Conservation (phyloP, 768 basidiomycete species). For the Tricholoma sp. region DNA sequence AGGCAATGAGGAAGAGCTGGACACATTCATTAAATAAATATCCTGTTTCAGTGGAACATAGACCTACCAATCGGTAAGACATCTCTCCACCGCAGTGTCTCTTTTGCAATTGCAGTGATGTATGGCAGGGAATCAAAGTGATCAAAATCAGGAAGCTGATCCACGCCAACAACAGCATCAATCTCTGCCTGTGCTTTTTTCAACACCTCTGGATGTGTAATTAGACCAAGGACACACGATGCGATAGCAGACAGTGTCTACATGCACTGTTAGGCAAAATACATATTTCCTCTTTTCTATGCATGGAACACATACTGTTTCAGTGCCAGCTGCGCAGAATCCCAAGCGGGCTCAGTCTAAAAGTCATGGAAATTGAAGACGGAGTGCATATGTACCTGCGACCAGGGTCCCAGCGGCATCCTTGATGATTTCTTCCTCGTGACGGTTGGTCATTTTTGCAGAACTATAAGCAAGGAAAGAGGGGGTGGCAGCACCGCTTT, state of each 20-base stretch:
- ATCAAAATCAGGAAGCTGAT: conserved; percentile 24
- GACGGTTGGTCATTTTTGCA: conserved; percentile 9
- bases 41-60: background rate
- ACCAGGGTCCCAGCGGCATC: conserved; percentile 21
- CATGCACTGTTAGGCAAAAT: background rate
- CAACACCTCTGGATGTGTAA: conserved; percentile 22
- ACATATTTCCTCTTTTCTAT: background rate
- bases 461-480: conserved; percentile 18
- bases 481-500: conserved; percentile 13
- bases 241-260: conserved; percentile 21
- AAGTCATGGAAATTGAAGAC: background rate
- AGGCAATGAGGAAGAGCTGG: conserved; percentile 27
- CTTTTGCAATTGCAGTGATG: conserved; percentile 26
- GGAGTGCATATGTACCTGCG: conserved; percentile 14
- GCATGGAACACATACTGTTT: conserved; percentile 19
- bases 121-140: conserved; percentile 25
- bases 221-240: conserved; percentile 24
- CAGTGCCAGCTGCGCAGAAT: conserved; percentile 18
- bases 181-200: conserved; percentile 26
- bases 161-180: conserved; percentile 21
- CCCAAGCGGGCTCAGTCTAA: background rate
- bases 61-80: conserved; percentile 19
- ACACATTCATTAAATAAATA: background rate
- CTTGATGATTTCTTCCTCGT: conserved; percentile 18
- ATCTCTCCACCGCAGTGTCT: conserved; percentile 25